Evolutionary conservation across 257 asterid species (phyloP).

Genomic region (Primulina huaijiensis): DNA sequence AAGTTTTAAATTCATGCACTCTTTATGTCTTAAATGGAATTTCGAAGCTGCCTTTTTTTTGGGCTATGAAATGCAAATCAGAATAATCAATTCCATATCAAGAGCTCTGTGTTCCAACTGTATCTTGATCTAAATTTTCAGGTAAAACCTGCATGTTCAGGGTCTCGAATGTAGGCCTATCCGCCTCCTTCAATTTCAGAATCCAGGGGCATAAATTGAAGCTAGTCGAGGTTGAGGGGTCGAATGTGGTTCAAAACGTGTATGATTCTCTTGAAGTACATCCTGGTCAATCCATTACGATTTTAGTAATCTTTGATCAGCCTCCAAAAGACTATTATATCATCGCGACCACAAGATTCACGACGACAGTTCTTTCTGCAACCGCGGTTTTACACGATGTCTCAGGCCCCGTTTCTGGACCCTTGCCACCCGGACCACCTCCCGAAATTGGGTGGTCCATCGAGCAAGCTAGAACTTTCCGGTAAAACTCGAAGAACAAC

Average conservation of each 20-base stretch:
- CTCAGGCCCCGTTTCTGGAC: constrained; percentile 59
- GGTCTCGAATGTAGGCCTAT: constrained; percentile 75
- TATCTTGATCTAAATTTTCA: constrained; percentile 29
- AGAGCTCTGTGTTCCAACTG: constrained; percentile 14
- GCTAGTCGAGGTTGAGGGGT: constrained; percentile 92
- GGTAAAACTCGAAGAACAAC: constrained; percentile 35
- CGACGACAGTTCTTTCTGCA: constrained; percentile 39
- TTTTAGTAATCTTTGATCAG: constrained; percentile 79
- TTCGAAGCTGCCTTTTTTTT: not conserved
- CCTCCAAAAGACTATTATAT: constrained; percentile 71
- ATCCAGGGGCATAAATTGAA: constrained; percentile 81
- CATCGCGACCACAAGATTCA: constrained; percentile 83
- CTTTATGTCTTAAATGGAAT: not conserved
- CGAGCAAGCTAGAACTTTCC: constrained; percentile 77
- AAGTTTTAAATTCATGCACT: not conserved
- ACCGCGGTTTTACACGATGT: constrained; percentile 66
- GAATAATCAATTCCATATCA: not conserved
- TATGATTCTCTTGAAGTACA: constrained; percentile 81
- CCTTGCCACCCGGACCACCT: constrained; percentile 62
- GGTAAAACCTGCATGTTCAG: constrained; percentile 91
- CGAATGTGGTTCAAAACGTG: constrained; percentile 72
- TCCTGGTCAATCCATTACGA: constrained; percentile 73
- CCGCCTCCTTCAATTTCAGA: constrained; percentile 74
- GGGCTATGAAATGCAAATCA: not conserved
- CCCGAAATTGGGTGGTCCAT: constrained; percentile 59